Base-by-base conservation (phyloP, 1,284 basidiomycete genomes). In the Polyporus tsugae region DNA sequence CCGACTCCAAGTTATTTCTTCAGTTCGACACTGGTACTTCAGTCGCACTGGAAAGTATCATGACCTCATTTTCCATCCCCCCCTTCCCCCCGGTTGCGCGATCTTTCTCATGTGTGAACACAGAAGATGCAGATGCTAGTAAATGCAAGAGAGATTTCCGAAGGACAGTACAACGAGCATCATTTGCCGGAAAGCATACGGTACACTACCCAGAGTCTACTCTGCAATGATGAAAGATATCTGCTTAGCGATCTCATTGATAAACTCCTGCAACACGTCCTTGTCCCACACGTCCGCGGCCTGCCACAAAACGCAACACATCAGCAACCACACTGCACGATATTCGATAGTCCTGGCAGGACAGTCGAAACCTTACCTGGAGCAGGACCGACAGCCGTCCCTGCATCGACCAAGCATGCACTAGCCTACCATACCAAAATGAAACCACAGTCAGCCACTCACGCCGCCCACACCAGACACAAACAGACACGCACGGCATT, bases 391-490 rank as follows among this genome's bases (percentile, higher is more conserved):
- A 57, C 33, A 57, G 53, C 53, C 17, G 29, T 25, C 53, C 53
- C 13, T 57, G 53, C 33, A 57, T 35, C 33, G 53, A 57, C 53
- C 53, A 57, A 5, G 53, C 53, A 36, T 57, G 53, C 33, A 33
- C 33, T 2, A 19, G 0, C 33, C 53, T 57, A 17, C 13, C 6
- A 9, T n/a, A n/a, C 19, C 44, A 46, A n/a, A 11, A 42, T 13
- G 17, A 11, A 42, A 19, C 5, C 41, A 19, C 7, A 6, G 7
- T 9, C 44, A 10, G 13, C 13, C 10, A 52, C n/a, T n/a, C n/a
- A n/a, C n/a, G n/a, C n/a, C n/a, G 25, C 49, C 5, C 49, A 10
- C 49, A 25, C n/a, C 49, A 13, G 29, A 15, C 6, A 15, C 52
- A 33, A 19, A 29, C 4, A 35, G 11, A 17, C 19, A 58, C 55